A percentile compares a stretch with the other conserved stretches of the same genome.
phyloP scores from a whole-genome alignment of 78 protist species.

The Pelomyxa schiedti region DNA sequence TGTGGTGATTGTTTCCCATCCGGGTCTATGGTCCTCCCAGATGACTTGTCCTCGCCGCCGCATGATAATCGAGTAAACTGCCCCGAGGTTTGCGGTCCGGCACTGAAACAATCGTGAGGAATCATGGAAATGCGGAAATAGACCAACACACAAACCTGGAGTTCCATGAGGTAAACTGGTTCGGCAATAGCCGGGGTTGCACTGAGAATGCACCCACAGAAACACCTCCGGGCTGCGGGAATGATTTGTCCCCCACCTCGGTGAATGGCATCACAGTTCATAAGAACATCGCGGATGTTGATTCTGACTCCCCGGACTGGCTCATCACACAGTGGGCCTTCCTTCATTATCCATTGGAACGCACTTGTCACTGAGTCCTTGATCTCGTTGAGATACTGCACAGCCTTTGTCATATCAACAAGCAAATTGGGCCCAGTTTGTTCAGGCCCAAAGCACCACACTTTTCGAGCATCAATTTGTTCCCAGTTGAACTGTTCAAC shows the following conservation, averaged over 20 bases:
- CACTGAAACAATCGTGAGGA: slow-evolving; percentile 70
- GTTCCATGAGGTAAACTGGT: slow-evolving; percentile 63
- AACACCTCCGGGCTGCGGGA: slow-evolving; percentile 78
- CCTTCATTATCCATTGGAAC: slow-evolving; percentile 78
- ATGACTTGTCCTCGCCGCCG: slow-evolving; percentile 81
- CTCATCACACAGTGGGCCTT: slow-evolving; percentile 94
- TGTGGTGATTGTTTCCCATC: neutral
- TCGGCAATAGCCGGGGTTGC: slow-evolving; percentile 84
- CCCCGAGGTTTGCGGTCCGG: slow-evolving; percentile 61
- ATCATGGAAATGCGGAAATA: neutral
- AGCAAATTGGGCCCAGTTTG: slow-evolving; percentile 41
- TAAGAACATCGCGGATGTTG: slow-evolving; percentile 73
- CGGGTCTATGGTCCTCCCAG: slow-evolving; percentile 61
- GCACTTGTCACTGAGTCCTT: slow-evolving; percentile 48
- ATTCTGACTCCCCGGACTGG: slow-evolving; percentile 81
- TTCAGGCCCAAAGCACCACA: slow-evolving; percentile 32
- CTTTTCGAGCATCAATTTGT: slow-evolving; percentile 4
- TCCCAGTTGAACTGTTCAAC: neutral
- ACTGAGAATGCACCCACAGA: slow-evolving; percentile 67
- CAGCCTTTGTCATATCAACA: slow-evolving; percentile 59
- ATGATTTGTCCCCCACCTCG: slow-evolving; percentile 87
- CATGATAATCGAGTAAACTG: slow-evolving; percentile 70
- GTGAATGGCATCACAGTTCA: slow-evolving; percentile 92
- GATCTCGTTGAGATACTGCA: slow-evolving; percentile 42
- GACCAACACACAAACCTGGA: neutral